A percentile compares a stretch with the other conserved stretches of the same genome.
phyloP scores from a whole-genome alignment of 2,329 filamentous ascomycete genomes.

The Trichophyton mentagrophytes region DNA sequence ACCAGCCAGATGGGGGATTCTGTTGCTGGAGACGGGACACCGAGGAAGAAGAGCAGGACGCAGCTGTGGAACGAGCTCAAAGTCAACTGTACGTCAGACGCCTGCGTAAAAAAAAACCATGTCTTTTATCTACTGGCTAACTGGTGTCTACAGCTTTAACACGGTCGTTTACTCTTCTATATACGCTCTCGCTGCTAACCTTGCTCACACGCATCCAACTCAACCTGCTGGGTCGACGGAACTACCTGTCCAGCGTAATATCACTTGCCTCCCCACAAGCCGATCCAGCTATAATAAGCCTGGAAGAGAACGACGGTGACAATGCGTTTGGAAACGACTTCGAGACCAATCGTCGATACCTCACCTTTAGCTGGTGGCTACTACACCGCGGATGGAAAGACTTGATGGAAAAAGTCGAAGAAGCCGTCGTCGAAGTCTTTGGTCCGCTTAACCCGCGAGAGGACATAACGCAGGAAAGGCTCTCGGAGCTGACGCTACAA shows the following conservation, averaged over 20 bases:
- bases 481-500: slow-evolving; percentile 68
- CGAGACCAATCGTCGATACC: slow-evolving; percentile 85
- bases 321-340: slow-evolving; percentile 85
- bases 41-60: slow-evolving; percentile 60
- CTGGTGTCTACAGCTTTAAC: slow-evolving; percentile 56
- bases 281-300: slow-evolving; percentile 62
- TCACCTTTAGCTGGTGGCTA: slow-evolving; percentile 97
- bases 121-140: neutral
- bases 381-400: slow-evolving; percentile 81
- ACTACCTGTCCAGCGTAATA: slow-evolving; percentile 90
- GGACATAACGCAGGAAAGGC: slow-evolving; percentile 65
- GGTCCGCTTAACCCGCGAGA: slow-evolving; percentile 80
- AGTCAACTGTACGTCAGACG: slow-evolving; percentile 56
- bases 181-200: slow-evolving; percentile 77
- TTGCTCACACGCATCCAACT: slow-evolving; percentile 91
- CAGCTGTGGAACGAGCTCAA: slow-evolving; percentile 97
- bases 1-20: slow-evolving; percentile 60
- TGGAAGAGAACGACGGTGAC: slow-evolving; percentile 89
- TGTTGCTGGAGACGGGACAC: slow-evolving; percentile 35
- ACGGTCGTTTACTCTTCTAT: slow-evolving; percentile 78
- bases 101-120: no score
- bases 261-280: slow-evolving; percentile 67
- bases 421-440: slow-evolving; percentile 81
- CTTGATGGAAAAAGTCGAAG: slow-evolving; percentile 66
- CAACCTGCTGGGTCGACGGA: slow-evolving; percentile 87